Base-by-base conservation (phyloP, 345 rosid species). In the Salix koriyanagi region DNA sequence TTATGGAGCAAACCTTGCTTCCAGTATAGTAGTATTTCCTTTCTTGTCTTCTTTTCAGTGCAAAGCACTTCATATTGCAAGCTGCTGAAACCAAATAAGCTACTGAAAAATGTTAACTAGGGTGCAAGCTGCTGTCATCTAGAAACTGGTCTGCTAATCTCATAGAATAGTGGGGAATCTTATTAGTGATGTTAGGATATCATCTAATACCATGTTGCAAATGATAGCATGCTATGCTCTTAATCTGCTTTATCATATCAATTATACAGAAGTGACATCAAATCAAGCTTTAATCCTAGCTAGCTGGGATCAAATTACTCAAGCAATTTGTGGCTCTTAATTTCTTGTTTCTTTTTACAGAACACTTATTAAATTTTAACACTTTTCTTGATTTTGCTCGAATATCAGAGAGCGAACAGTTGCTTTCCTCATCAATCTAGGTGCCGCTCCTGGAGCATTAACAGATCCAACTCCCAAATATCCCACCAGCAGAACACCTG, bases 371-470 rank as follows among this genome's bases (percentile, higher is more conserved):
- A 2, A 16, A 21, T 61, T 60, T 13, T 11, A 28, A 25, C 8
- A 7, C 14, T 15, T 44, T 68, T 39, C 39, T 39, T 13, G 37
- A 13, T n/a, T 76, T 44, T 70, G 64, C 71, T 79, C 66, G 69
- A 69, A 84, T 60, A 69, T 80, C 92, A 95, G 97, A 83, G 97
- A 90, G 84, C 86, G 83, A 32, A 85, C 88, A 4, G 93, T 93
- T 78, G 97, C 90, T 77, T 84, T 90, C 74, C 96, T 95, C 71
- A 82, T 93, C 64, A 85, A 94, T 77, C 90, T 89, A 67, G 92
- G 88, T 75, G 97, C 97, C 70, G 87, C 92, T 75, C 90, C 97
- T 67, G 98, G 98, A 81, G 82, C 87, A 71, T 62, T 91, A 68
- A 92, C 94, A 30, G 92, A 94, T 83, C 97, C 98, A 69, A 88